Evolutionary conservation across 805 yeast genomes (phyloP), one percentile per base, ranked within the genome.

Genomic region (Spathaspora girioi): DNA sequence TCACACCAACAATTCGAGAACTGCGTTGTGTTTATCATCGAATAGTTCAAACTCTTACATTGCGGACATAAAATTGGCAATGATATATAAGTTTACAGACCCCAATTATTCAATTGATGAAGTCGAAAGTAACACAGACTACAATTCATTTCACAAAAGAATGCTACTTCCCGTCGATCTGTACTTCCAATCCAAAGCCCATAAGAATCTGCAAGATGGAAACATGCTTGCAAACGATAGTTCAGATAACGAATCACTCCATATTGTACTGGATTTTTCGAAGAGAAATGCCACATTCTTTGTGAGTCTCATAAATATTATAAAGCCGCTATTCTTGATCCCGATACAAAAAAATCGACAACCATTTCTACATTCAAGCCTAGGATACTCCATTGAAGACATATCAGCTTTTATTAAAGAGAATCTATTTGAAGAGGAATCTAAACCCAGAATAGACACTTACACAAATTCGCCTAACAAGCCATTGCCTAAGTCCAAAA

Each of bases 161-260:
- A 45, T 69, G 27, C 54, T 68, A 56, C 48, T 63, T 9, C 75
- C 75, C 5, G 68, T 72, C 1, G 75, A 70, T 48, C 75, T 69
- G 54, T 70, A 59, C 47, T 46, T 70, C 12, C 67, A 56, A 50
- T 57, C 53, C 29, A 64, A 59, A 46, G 48, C 56, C 43, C 62
- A 61, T 43, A 59, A 59, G 43, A 43, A 53, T 23, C 43, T 44
- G 40, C 46, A 43, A 8, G 53, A 35, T 38, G 66, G 59, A 15
- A 40, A 20, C 23, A 20, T 32, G 12, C 14, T n/a, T 12, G 7
- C 20, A 44, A 8, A 17, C 23, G 47, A 31, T 15, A 38, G 12
- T 10, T 17, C 20, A 12, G 23, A 31, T 14, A 29, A 12, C 5
- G 44, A 19, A 42, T 12, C 26, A 31, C 9, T 23, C 2, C 27